Base-by-base conservation (phyloP, 495 filamentous ascomycete genomes). In the Astrocystis sublimbata region DNA sequence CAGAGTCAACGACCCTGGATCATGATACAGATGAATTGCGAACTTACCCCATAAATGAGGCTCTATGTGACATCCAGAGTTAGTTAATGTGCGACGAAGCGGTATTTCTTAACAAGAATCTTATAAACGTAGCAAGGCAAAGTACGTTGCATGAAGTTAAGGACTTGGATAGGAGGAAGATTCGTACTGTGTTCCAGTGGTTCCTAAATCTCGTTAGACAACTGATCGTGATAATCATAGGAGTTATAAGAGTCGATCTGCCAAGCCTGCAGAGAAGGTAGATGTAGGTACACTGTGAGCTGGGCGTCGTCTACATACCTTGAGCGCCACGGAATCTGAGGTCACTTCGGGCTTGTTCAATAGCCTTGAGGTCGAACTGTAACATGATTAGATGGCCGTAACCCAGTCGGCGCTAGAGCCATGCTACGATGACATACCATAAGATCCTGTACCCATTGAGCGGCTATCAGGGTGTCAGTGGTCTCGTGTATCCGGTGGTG, bases 401-500 rank as follows among this genome's bases (percentile, higher is more conserved):
- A 4, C 8, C 8, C n/a, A 21, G 4, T 13, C n/a, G n/a, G 26
- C 8, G 40, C n/a, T 5, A 24, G 17, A 35, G 9, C 23, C 26
- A 28, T 21, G 26, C 26, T 55, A 31, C 23, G 23, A 40, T 55
- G 21, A 30, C 50, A 21, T 55, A 93, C 88, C 65, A 94, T 78
- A 15, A 98, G 82, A 70, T 97, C 91, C 72, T 94, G 91, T 42
- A 89, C 86, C 93, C 93, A 97, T 64, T 92, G 86, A 10, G 69
- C 69, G 7, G 91, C 86, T 65, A 88, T 77, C 68, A 86, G 86
- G 54, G 92, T 92, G 23, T 97, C 88, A n/a, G 93, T 96, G 58
- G 90, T 92, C 50, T n/a, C 15, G 3, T 23, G 15, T 36, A 30
- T 13, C 15, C 13, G 21, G 9, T 8, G 15, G 31, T 40, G 2